Percentiles rank a stretch among this genome's conserved stretches.
phyloP scores from a whole-genome alignment of 352 stramenopile species.

The Elongisporangium anandrum region DNA sequence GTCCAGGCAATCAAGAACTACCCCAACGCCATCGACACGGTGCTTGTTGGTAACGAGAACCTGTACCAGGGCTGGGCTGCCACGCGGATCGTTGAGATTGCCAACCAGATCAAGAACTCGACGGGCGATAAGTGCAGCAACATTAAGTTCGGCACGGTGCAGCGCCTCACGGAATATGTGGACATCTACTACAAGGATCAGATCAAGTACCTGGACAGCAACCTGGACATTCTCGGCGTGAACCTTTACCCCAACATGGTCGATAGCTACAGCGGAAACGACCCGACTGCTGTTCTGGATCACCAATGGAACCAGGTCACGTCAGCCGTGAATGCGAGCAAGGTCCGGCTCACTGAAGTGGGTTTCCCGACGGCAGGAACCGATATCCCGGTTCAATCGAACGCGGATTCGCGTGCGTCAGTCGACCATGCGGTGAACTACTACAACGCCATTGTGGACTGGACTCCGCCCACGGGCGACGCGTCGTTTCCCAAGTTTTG shows the following conservation, averaged over 20 bases:
- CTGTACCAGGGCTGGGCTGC: conserved; percentile 14
- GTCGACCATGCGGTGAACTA: no score
- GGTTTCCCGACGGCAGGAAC: conserved; percentile 60
- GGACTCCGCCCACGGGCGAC: no score
- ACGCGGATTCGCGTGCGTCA: conserved; percentile 3
- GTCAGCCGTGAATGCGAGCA: conserved; percentile 22
- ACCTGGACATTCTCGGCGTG: conserved; percentile 45
- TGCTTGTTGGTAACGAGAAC: conserved; percentile 56
- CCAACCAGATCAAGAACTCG: conserved; percentile 27
- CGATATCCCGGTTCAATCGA: no score
- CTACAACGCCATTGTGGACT: no score
- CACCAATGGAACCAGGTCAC: conserved; percentile 37
- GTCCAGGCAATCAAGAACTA: conserved; percentile 38
- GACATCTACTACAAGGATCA: conserved; percentile 27
- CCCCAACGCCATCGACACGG: conserved; percentile 30
- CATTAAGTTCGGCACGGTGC: conserved; percentile 49
- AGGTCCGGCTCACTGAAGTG: conserved; percentile 53
- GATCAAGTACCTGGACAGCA: conserved; percentile 18
- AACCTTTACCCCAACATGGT: conserved; percentile 56
- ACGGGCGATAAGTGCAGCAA: conserved; percentile 8
- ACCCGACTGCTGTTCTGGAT: conserved; percentile 35
- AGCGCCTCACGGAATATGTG: conserved; percentile 51
- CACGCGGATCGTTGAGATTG: conserved; percentile 24
- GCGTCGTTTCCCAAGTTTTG: conserved; percentile 28
- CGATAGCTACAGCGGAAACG: conserved; percentile 24